Evolutionary conservation across 2,329 filamentous ascomycete species (phyloP), one percentile per base, ranked within the genome.

Genomic region (Podosphaera aphanis): DNA sequence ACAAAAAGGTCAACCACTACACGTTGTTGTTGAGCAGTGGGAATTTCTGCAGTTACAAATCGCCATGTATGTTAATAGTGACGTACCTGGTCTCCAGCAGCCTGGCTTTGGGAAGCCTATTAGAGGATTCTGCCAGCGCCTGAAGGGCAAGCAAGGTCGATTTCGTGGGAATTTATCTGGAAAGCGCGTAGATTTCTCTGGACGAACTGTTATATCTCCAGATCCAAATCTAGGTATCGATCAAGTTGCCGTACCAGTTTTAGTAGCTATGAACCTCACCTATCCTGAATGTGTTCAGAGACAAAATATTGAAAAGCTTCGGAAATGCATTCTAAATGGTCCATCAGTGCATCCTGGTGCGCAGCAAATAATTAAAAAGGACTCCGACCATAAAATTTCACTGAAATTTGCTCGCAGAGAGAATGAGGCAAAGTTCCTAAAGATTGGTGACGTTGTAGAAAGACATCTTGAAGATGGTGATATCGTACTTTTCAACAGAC

Each of bases 101-200:
- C 79, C 79, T 11, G 83, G 84, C 7, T 79, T 85, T 49, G 83
- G 84, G 48, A 94, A 93, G 61, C 74, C 82, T 0, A 92, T 90
- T 55, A 75, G 90, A 55, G 90, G 90, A 16, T 92, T 98, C 59
- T 93, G 88, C 50, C 90, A 95, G 62, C 77, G 90, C 15, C 63
- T 98, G 42, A 98, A 98, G 64, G 90, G 90, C 53, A 98, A 98
- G 59, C 88, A 95, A 59, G 90, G 90, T 46, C 83, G 90, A 46
- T 98, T 98, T 63, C 79, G 90, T 64, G 90, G 92, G 48, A 98
- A 98, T 56, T 63, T 98, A 49, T 95, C 88, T 0, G 90, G 90
- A 59, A 98, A 98, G 63, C 88, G 90, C 71, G 90, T 98, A 46
- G 88, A 98, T 60, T 98, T 95, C 62, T 98, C 90, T 10, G 90